A percentile compares a stretch with the other conserved stretches of the same genome.
Conservation (phyloP, 2,329 filamentous ascomycete genomes). For the Sarocladiaceae sp. region DNA sequence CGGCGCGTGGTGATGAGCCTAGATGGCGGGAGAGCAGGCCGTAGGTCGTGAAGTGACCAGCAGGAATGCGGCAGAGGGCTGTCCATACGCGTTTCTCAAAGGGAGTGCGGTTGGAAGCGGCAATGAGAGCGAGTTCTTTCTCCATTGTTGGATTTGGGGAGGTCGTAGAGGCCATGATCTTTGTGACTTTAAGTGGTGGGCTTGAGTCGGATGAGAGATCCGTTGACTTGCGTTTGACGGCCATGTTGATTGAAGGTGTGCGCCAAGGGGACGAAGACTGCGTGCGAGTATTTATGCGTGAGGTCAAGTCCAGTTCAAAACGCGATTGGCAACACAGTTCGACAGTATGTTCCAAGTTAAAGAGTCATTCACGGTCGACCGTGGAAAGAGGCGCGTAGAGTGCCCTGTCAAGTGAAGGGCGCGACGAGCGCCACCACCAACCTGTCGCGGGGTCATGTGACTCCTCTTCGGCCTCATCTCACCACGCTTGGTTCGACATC, state of each 20-base stretch:
- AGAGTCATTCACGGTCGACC: background rate
- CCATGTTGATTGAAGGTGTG: background rate
- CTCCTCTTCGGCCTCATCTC: background rate
- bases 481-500: no score
- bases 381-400: background rate
- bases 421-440: conserved; percentile 4
- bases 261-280: background rate
- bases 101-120: conserved; percentile 35
- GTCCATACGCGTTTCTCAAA: conserved; percentile 63
- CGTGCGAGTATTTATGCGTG: no score
- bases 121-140: conserved; percentile 38
- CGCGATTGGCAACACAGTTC: no score
- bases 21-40: conserved; percentile 62
- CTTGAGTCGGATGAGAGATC: conserved; percentile 1
- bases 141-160: conserved; percentile 21
- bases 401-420: conserved; percentile 6
- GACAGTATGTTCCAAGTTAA: background rate
- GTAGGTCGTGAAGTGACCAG: conserved; percentile 72
- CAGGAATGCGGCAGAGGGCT: conserved; percentile 70
- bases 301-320: no score
- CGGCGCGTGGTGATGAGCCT: conserved; percentile 64
- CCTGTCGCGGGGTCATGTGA: conserved; percentile 7
- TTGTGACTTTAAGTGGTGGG: conserved; percentile 8
- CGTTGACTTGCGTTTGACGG: conserved; percentile 1
- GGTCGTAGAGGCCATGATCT: conserved; percentile 4